Percentiles rank a stretch among this genome's conserved stretches.
Conservation (phyloP, 768 basidiomycete species). For the Leucocoprinus birnbaumii region DNA sequence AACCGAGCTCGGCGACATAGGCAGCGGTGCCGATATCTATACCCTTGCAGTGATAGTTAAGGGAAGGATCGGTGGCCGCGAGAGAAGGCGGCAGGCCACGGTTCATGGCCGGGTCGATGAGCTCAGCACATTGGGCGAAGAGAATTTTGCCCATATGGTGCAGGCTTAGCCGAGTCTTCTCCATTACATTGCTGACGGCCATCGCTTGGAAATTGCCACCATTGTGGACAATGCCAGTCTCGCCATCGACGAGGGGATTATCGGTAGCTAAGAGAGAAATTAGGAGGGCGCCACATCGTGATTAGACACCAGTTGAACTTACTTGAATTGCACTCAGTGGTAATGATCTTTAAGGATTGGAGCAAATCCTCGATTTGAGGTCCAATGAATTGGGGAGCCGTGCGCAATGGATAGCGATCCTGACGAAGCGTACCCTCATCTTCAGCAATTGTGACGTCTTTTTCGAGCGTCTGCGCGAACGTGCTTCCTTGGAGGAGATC, state of each 20-base stretch:
- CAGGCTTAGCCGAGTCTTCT: slow-evolving; percentile 76
- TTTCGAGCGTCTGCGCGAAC: slow-evolving; percentile 65
- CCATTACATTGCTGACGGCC: slow-evolving; percentile 84
- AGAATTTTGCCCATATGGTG: slow-evolving; percentile 69
- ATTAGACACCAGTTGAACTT: slow-evolving; percentile 26
- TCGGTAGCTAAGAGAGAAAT: slow-evolving; percentile 62
- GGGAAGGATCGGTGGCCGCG: slow-evolving; percentile 75
- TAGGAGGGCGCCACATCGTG: background rate
- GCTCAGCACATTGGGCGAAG: slow-evolving; percentile 67
- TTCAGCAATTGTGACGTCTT: slow-evolving; percentile 68
- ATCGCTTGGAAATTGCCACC: slow-evolving; percentile 92
- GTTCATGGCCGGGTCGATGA: slow-evolving; percentile 75
- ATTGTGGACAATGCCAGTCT: slow-evolving; percentile 65
- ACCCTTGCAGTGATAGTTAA: slow-evolving; percentile 84
- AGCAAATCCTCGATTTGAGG: slow-evolving; percentile 83
- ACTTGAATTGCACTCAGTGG: slow-evolving; percentile 83
- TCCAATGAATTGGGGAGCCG: slow-evolving; percentile 81
- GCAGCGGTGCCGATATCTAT: slow-evolving; percentile 83
- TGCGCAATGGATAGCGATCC: slow-evolving; percentile 75
- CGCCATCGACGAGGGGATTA: slow-evolving; percentile 77
- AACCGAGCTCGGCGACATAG: slow-evolving; percentile 80
- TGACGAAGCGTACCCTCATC: slow-evolving; percentile 76
- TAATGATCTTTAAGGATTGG: slow-evolving; percentile 58
- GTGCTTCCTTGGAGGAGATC: slow-evolving; percentile 65
- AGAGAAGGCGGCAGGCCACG: slow-evolving; percentile 80